These are phyloP conservation scores for Panicum virgatum DNA, from an alignment of 202 grass and related monocot species.

Conservation along the genomic window DNA sequence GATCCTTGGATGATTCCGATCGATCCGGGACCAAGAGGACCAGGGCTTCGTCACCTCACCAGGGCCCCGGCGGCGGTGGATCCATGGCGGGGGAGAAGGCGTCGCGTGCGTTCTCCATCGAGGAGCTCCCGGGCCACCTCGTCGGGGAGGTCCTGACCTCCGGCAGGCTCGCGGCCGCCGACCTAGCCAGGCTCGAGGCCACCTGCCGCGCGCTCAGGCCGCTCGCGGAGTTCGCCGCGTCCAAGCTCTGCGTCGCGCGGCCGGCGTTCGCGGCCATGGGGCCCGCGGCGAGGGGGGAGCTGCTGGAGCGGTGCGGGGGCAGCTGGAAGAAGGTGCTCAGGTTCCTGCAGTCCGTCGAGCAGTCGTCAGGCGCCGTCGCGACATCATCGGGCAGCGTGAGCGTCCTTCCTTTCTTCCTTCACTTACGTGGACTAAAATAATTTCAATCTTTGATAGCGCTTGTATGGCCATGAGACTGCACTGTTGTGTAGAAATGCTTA, in stretches of 20 bases:
- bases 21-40: slow-evolving; percentile 28
- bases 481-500: not conserved
- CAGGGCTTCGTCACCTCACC: not conserved
- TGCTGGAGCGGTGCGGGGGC: slow-evolving; percentile 68
- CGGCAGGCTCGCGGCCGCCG: slow-evolving; percentile 60
- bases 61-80: slow-evolving; percentile 17
- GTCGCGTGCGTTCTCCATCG: slow-evolving; percentile 61
- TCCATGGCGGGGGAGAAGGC: slow-evolving; percentile 63
- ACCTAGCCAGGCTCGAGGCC: slow-evolving; percentile 76
- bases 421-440: not conserved
- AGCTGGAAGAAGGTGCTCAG: slow-evolving; percentile 96
- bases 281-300: slow-evolving; percentile 43
- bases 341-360: slow-evolving; percentile 89
- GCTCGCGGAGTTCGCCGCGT: slow-evolving; percentile 75
- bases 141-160: slow-evolving; percentile 81
- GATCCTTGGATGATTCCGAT: slow-evolving; percentile 49
- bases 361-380: slow-evolving; percentile 69
- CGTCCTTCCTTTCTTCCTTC: not conserved
- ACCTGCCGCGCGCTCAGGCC: slow-evolving; percentile 77
- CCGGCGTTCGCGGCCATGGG: slow-evolving; percentile 51
- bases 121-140: slow-evolving; percentile 80
- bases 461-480: not conserved
- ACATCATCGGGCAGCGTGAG: slow-evolving; percentile 82
- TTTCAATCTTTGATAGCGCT: not conserved
- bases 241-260: slow-evolving; percentile 59